Conservation (phyloP, 352 stramenopile species). For the Globisporangium orthogonon region DNA sequence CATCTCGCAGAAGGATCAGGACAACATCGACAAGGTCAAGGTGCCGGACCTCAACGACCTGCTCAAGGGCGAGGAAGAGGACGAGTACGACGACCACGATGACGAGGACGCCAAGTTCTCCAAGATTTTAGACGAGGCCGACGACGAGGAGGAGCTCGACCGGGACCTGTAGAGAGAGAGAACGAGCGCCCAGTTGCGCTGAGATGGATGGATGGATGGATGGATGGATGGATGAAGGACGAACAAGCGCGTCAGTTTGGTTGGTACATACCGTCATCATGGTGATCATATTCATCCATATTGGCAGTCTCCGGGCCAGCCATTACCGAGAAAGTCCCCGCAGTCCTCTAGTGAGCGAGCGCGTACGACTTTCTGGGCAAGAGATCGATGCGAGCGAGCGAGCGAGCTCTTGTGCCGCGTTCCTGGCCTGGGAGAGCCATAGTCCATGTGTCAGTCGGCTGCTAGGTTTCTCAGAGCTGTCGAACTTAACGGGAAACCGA, state of each 20-base stretch:
- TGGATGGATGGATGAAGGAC: conserved; percentile 1
- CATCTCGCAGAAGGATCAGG: conserved; percentile 96
- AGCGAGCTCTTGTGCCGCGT: too few relatives aligned
- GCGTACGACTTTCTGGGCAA: too few relatives aligned
- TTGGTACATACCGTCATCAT: too few relatives aligned
- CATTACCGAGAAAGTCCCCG: too few relatives aligned
- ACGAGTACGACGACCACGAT: conserved; percentile 47
- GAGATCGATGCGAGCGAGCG: too few relatives aligned
- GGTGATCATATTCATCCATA: too few relatives aligned
- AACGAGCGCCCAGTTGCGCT: neutral
- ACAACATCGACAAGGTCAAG: conserved; percentile 97
- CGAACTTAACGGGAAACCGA: too few relatives aligned
- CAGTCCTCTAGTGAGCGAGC: too few relatives aligned
- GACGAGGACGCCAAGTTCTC: conserved; percentile 66
- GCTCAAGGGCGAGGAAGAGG: conserved; percentile 80
- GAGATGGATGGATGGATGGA: neutral
- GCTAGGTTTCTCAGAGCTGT: too few relatives aligned
- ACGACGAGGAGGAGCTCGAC: conserved; percentile 58
- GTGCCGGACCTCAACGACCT: conserved; percentile 82
- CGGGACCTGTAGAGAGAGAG: conserved; percentile 54
- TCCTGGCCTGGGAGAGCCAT: too few relatives aligned
- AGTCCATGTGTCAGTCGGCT: too few relatives aligned
- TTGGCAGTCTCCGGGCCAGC: too few relatives aligned
- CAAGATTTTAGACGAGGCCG: conserved; percentile 72
- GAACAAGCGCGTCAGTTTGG: neutral